Base-by-base conservation (phyloP, 2,329 filamentous ascomycete species). In the Pyrenochaeta sp. region DNA sequence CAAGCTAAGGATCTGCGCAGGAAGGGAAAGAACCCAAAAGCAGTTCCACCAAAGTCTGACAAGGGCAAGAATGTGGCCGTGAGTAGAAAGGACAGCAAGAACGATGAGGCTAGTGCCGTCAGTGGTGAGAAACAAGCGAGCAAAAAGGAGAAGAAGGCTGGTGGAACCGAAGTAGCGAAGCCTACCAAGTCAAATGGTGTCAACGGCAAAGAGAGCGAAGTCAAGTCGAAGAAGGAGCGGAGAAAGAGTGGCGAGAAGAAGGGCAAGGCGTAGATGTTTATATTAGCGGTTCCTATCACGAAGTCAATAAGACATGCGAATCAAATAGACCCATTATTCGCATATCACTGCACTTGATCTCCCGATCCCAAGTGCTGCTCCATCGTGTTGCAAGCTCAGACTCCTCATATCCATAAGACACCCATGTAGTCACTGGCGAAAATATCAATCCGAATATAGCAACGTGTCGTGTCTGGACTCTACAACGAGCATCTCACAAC, bases 21-120 rank as follows among this genome's bases (percentile, higher is more conserved):
- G 64, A 84, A 83, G 70, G 82, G 82, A 25, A 76, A 79, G 50
- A 78, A 84, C 62, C 82, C 81, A 0, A 83, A 78, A 63, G 75
- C 76, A 1, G 46, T 69, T 3, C 58, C 51, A 43, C 56, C 51
- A 54, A 75, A 73, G 56, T 54, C 46, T 27, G 57, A 40, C 13
- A 64, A 64, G 32, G 52, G 45, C 9, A 64, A 34, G 3, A 39
- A 50, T 24, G 47, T 25, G 1, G 30, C 45, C 2, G 28, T 3
- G 24, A 50, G n/a, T 3, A 50, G 40, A 34, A 36, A 47, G 13
- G 45, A 40, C 12, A 40, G 24, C n/a, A 45, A 49, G 27, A 54
- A 52, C 32, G 43, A 55, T 44, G 50, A 56, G 12, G 42, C 45
- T 7, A 57, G 50, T 19, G 58, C 50, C 13, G 32, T 13, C 2